A percentile compares a stretch with the other conserved stretches of the same genome.
Conservation (phyloP, 306 rosid genomes). For the Leucaena leucocephala region DNA sequence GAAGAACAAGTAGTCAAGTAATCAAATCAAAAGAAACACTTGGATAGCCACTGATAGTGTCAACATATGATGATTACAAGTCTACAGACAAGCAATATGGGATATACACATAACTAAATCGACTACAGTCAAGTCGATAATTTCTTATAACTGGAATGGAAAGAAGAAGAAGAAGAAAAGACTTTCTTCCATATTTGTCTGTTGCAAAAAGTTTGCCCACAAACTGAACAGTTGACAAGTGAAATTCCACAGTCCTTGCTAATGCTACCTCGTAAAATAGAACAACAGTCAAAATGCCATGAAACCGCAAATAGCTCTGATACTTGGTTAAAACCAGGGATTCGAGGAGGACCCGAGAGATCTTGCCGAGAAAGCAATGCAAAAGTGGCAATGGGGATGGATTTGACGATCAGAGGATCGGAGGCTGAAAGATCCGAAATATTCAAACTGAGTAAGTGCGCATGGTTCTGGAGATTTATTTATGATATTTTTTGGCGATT, state of each 20-base stretch:
- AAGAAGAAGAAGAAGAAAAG: conserved; percentile 25
- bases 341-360: conserved; percentile 38
- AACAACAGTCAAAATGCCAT: conserved; percentile 52
- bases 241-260: conserved; percentile 32
- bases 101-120: background rate
- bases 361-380: conserved; percentile 43
- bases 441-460: conserved; percentile 34
- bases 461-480: conserved; percentile 19
- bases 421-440: conserved; percentile 54
- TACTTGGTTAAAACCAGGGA: conserved; percentile 22
- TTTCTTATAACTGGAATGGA: background rate
- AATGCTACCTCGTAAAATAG: conserved; percentile 54
- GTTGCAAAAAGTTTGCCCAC: conserved; percentile 25
- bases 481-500: background rate
- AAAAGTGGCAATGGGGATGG: conserved; percentile 33
- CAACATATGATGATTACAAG: conserved; percentile 9
- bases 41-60: conserved; percentile 18
- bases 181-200: conserved; percentile 9
- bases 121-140: conserved; percentile 1
- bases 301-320: conserved; percentile 36
- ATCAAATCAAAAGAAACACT: conserved; percentile 6
- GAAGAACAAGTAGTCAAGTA: background rate
- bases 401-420: conserved; percentile 56
- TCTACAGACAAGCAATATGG: conserved; percentile 8
- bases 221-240: conserved; percentile 33